Evolutionary conservation across 176 grass and related monocot species (phyloP), one percentile per base, ranked within the genome.

Genomic region (Oryza australiensis): DNA sequence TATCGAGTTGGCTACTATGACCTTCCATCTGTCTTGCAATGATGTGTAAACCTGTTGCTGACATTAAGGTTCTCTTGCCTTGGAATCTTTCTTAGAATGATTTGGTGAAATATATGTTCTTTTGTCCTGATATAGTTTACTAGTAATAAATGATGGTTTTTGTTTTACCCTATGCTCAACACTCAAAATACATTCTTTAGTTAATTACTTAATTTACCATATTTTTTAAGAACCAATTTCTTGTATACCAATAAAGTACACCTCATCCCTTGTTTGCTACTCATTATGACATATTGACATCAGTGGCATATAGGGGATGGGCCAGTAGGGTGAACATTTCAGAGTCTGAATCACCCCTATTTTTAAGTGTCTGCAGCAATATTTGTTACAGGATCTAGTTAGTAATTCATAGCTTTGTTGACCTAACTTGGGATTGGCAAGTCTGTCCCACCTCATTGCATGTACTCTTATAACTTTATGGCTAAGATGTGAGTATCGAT

Each of bases 401-500:
- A 75, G 34, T 78, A 16, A 48, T 28, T 27, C 23, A 62, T 85
- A 12, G 41, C 35, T 63, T 5, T 45, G 24, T 3, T 62, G 48
- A 51, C 15, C 22, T 71, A 26, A 67, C 7, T 43, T 40, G 23
- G 23, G 60, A 53, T 74, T 76, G 24, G 26, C 43, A 86, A 57
- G 57, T 42, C 24, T 2, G 55, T 10, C 66, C 28, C 23, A 63
- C 24, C 84, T 87, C 5, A 33, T 86, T 48, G 1, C 62, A 51
- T n/a, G n/a, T 34, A 43, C 18, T n/a, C 63, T 59, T 20, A 45
- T 42, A 70, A 45, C 30, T 53, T 76, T 26, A 73, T 68, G 46
- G 66, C 23, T 81, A 81, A 66, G 26, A 32, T 4, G 0, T 85
- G 43, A 42, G 38, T 43, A 27, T 78, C 83, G 20, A 62, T 83